Base-by-base conservation (phyloP, 2,329 filamentous ascomycete species). In the Sporothrix brunneoviolacea region DNA sequence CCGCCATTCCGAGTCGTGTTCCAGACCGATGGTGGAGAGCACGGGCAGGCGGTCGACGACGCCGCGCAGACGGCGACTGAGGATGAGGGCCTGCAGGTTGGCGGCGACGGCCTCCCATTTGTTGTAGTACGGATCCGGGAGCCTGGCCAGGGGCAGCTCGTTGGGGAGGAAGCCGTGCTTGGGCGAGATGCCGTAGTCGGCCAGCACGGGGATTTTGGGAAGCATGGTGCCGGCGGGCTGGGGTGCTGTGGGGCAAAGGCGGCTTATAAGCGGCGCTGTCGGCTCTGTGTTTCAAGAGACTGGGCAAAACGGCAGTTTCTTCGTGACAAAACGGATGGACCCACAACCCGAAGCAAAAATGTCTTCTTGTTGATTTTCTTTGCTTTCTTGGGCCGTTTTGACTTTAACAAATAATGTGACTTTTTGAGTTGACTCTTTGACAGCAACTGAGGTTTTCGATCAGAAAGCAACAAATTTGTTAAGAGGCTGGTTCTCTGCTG, bases 41-140 rank as follows among this genome's bases (percentile, higher is more conserved):
- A 95, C 75, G 8, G 91, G 90, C 54, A 98, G 77, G 39, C 77
- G 75, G 59, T 96, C 84, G 53, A 97, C 79, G 54, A 91, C 81
- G 45, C 82, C 79, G 40, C 89, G 84, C 56, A 98, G 74, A 54
- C 91, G 83, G 65, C 86, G 88, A 68, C 84, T 94, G 51, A 96
- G 77, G 46, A 97, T 83, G 53, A 97, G 74, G 12, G 84, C 82
- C 69, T 96, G 93, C 27, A 98, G 76, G 62, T 95, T 96, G 58
- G 83, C 79, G 30, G 85, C 80, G 44, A 96, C 78, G 40, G 85
- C 80, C 70, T 98, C 93, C 93, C 93, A 98, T 64, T 89, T 88
- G 67, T 87, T 84, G 69, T 97, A 98, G 73, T 96, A 97, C 3
- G 86, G 80, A 63, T 96, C 87, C 9, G 90, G 86, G 13, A 98